Evolutionary conservation across 352 stramenopile species (phyloP).

Genomic region (Pythium apleroticum): DNA sequence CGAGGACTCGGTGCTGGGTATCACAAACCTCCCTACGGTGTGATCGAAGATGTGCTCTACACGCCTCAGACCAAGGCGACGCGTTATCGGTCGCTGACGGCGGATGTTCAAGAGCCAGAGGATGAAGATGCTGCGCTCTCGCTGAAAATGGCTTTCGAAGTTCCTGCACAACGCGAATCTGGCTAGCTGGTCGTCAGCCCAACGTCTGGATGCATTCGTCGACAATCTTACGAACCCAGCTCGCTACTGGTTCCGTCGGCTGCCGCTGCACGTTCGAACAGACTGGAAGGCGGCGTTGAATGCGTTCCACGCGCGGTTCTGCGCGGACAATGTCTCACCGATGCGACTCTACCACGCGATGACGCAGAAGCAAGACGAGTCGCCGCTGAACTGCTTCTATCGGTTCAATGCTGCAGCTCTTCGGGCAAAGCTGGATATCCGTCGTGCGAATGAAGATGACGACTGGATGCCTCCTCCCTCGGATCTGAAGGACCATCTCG

Average conservation of each 20-base stretch:
- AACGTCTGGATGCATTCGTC: conserved; percentile 4
- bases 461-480: background rate
- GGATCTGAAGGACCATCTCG: conserved; percentile 8
- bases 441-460: background rate
- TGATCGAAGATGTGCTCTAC: background rate
- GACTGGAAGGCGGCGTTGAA: background rate
- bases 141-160: conserved; percentile 10
- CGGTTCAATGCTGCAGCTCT: conserved; percentile 3
- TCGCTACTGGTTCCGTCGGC: conserved; percentile 11
- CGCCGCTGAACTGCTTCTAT: conserved; percentile 13
- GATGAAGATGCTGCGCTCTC: too few relatives aligned
- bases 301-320: conserved; percentile 9
- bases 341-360: conserved; percentile 2
- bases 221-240: conserved; percentile 10
- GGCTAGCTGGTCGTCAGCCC: conserved; percentile 10
- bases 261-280: background rate
- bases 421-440: background rate
- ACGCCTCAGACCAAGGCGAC: too few relatives aligned
- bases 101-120: too few relatives aligned
- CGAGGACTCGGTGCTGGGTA: background rate
- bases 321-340: background rate
- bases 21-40: background rate
- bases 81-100: too few relatives aligned
- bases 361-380: conserved; percentile 13
- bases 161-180: background rate